Conservation (phyloP, 257 asterid species). For the Jacaranda mimosifolia region DNA sequence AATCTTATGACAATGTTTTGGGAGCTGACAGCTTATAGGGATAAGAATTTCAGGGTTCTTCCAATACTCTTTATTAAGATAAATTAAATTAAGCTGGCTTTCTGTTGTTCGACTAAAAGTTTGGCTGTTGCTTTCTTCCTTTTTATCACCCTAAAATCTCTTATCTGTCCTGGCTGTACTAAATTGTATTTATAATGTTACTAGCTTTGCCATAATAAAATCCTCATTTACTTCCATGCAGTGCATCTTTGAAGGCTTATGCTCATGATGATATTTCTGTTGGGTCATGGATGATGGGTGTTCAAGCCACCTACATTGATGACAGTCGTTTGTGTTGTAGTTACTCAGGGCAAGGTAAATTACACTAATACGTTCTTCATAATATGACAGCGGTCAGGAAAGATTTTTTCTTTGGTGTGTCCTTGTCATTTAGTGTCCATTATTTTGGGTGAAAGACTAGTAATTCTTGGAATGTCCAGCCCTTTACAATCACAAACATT, state of each 20-base stretch:
- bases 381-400: not conserved
- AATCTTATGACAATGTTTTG: too few relatives aligned
- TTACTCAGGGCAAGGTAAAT: conserved; percentile 71
- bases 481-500: too few relatives aligned
- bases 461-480: too few relatives aligned
- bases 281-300: conserved; percentile 99
- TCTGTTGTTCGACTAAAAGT: not conserved
- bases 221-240: conserved; percentile 43
- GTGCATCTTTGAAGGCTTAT: conserved; percentile 86
- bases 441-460: not conserved
- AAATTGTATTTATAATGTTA: not conserved
- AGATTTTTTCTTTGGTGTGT: not conserved
- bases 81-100: not conserved
- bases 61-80: too few relatives aligned
- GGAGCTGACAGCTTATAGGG: too few relatives aligned
- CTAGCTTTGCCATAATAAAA: not conserved
- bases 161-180: not conserved
- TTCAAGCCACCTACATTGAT: conserved; percentile 80
- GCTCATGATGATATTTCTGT: conserved; percentile 84
- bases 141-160: not conserved
- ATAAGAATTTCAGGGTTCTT: too few relatives aligned
- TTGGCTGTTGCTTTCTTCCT: not conserved
- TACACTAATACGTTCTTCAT: not conserved
- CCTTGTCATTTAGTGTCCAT: not conserved
- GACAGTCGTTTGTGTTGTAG: conserved; percentile 84